Evolutionary conservation across 2,329 filamentous ascomycete species (phyloP).

Genomic region (Fusarium mexicanum): DNA sequence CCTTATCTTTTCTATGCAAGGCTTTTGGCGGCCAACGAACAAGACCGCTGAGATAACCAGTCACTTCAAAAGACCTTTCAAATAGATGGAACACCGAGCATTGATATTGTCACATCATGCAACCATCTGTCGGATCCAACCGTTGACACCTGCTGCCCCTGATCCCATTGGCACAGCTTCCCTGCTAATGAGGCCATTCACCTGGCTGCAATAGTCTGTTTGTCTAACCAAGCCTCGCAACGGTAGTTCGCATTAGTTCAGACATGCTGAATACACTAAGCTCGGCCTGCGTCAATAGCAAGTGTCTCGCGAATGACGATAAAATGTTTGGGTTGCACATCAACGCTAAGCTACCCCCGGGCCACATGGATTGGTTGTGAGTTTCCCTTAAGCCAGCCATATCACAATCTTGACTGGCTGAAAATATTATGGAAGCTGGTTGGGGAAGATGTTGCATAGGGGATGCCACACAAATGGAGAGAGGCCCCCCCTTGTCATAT

Average conservation of each 20-base stretch:
- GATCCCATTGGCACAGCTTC: background rate
- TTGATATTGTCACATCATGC: accelerated
- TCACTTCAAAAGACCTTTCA: accelerated
- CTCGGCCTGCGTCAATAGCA: background rate
- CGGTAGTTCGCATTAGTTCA: background rate
- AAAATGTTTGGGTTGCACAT: background rate
- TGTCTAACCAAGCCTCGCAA: background rate
- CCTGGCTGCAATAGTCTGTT: too few relatives aligned
- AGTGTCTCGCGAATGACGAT: background rate
- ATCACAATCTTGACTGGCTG: too few relatives aligned
- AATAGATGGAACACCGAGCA: accelerated
- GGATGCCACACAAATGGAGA: background rate
- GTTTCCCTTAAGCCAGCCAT: background rate
- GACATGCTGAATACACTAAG: background rate
- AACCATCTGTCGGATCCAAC: background rate
- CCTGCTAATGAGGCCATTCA: background rate
- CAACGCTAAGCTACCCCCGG: background rate
- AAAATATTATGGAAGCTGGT: background rate
- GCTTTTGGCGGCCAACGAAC: accelerated
- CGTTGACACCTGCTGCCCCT: background rate
- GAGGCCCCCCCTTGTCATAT: accelerated
- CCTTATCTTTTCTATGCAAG: background rate
- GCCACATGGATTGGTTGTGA: too few relatives aligned
- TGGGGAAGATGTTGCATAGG: too few relatives aligned
- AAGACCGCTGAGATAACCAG: too few relatives aligned